A percentile compares a stretch with the other conserved stretches of the same genome.
Conservation (phyloP, 495 filamentous ascomycete species). For the Saxophila tyrrhenica region DNA sequence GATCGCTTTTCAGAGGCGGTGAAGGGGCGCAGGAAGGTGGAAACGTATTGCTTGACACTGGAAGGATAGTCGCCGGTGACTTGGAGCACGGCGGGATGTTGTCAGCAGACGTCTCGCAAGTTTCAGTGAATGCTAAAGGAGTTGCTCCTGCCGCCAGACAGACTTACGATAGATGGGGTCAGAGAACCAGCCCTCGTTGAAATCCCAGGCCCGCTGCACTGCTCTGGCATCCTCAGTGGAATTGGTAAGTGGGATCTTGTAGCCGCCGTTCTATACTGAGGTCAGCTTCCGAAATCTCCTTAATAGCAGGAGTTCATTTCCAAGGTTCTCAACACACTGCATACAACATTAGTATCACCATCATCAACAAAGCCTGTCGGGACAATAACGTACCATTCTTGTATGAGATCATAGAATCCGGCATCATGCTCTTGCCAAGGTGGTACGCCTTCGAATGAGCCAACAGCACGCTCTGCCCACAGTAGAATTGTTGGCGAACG, state of each 20-base stretch:
- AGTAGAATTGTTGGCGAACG: constrained; percentile 27
- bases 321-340: too few relatives aligned
- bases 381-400: constrained; percentile 22
- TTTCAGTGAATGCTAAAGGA: too few relatives aligned
- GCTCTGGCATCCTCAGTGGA: constrained; percentile 18
- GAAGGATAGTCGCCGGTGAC: constrained; percentile 24
- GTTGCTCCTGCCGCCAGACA: too few relatives aligned
- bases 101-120: too few relatives aligned
- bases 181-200: constrained; percentile 28
- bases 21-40: constrained; percentile 22
- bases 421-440: constrained; percentile 26
- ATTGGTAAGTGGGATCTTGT: constrained; percentile 27
- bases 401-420: constrained; percentile 27
- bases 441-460: constrained; percentile 30
- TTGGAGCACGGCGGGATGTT: too few relatives aligned
- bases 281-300: too few relatives aligned
- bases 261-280: constrained; percentile 25
- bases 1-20: constrained; percentile 20
- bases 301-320: too few relatives aligned
- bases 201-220: constrained; percentile 26
- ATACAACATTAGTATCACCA: too few relatives aligned
- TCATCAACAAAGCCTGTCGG: too few relatives aligned
- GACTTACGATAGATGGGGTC: constrained; percentile 24
- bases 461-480: constrained; percentile 30
- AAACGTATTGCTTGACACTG: constrained; percentile 20